These are phyloP conservation scores for Cymodocea nodosa DNA, from an alignment of 116 monocot genomes.

Conservation along the genomic window DNA sequence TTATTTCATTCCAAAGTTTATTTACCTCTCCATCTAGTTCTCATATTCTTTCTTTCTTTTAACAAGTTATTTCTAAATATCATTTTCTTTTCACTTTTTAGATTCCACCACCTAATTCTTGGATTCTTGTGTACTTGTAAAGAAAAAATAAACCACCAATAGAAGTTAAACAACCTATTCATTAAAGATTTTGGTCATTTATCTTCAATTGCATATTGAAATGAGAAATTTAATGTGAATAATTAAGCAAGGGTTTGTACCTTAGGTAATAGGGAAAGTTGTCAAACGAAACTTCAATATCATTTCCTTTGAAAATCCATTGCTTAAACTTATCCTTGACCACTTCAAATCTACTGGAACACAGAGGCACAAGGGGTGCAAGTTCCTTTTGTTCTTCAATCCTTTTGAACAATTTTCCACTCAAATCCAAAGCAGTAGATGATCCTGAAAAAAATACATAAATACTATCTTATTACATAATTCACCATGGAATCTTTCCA, in stretches of 20 bases:
- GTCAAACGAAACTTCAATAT: conserved; percentile 65
- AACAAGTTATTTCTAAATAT: too few species aligned
- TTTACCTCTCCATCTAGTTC: too few species aligned
- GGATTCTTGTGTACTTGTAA: too few species aligned
- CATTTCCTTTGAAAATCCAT: conserved; percentile 48
- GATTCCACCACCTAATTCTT: too few species aligned
- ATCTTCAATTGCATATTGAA: too few species aligned
- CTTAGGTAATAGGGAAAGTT: conserved; percentile 86
- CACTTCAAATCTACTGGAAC: conserved; percentile 41
- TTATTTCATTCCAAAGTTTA: too few species aligned
- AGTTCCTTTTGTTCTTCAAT: conserved; percentile 42
- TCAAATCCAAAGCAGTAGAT: conserved; percentile 43
- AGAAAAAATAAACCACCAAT: too few species aligned
- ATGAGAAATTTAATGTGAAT: background rate
- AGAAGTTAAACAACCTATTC: too few species aligned
- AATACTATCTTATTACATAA: conserved; percentile 22
- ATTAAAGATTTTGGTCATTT: too few species aligned
- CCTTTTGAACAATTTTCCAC: conserved; percentile 32
- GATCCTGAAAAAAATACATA: conserved; percentile 28
- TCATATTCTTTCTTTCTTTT: too few species aligned
- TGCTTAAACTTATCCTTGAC: conserved; percentile 57
- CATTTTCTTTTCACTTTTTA: too few species aligned
- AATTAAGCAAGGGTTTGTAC: conserved; percentile 11
- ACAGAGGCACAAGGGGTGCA: conserved; percentile 16
- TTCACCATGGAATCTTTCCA: conserved; percentile 23